Conservation (phyloP, 352 stramenopile species). For the Globisporangium sylvaticum region DNA sequence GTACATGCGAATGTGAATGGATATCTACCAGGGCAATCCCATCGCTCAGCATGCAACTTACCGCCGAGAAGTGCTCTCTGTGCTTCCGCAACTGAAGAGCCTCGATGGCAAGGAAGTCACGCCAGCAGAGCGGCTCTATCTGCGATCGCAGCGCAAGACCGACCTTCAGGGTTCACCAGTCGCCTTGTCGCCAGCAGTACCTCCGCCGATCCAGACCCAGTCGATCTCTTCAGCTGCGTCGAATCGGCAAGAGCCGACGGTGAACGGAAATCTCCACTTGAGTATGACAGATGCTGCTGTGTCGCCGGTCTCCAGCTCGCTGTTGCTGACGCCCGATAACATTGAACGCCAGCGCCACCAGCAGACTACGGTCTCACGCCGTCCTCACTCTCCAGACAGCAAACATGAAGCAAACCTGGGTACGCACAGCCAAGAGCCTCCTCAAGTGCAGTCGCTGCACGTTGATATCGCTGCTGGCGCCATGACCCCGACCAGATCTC, state of each 20-base stretch:
- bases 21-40: conserved; percentile 40
- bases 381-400: not conserved
- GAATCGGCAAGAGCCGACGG: not conserved
- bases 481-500: conserved; percentile 3
- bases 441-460: not conserved
- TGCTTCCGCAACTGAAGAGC: conserved; percentile 49
- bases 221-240: not conserved
- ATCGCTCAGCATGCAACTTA: conserved; percentile 37
- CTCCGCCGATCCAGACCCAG: not conserved
- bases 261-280: not conserved
- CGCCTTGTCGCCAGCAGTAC: conserved; percentile 2
- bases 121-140: conserved; percentile 45
- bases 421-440: not conserved
- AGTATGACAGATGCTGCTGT: conserved; percentile 1
- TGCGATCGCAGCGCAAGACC: conserved; percentile 44
- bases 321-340: conserved; percentile 12
- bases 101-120: conserved; percentile 45
- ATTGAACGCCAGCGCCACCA: not conserved
- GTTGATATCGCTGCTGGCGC: conserved; percentile 8
- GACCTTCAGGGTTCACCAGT: conserved; percentile 15
- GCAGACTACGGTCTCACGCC: not conserved
- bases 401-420: not conserved
- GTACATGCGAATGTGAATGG: not conserved
- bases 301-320: conserved; percentile 10
- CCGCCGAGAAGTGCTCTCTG: conserved; percentile 43